phyloP scores from a whole-genome alignment of 352 stramenopile species.

The Saprolegnia parasitica region DNA sequence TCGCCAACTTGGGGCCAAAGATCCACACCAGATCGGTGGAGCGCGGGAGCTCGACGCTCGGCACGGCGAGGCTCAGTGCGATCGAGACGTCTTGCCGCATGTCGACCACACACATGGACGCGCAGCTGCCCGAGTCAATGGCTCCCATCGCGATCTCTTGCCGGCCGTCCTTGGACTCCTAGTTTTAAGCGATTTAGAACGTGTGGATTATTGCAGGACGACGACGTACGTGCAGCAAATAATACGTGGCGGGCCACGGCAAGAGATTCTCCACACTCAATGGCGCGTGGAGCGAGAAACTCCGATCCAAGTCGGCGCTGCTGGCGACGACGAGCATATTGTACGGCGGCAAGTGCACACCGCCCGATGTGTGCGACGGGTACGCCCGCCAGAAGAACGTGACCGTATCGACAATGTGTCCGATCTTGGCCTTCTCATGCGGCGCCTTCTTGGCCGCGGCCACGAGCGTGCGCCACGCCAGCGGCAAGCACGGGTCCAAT shows the following conservation, averaged over 20 bases:
- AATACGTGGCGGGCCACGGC: constrained; percentile 57
- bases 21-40: not conserved
- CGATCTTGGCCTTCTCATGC: not conserved
- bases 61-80: constrained; percentile 65
- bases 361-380: not conserved
- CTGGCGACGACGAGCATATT: constrained; percentile 11
- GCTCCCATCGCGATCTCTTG: constrained; percentile 49
- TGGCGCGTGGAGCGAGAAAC: constrained; percentile 47
- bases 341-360: constrained; percentile 9
- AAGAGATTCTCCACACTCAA: constrained; percentile 74
- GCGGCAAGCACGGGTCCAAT: not conserved
- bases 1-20: constrained; percentile 6
- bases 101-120: constrained; percentile 62
- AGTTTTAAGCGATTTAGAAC: constrained; percentile 26
- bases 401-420: not conserved
- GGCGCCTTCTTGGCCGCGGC: not conserved
- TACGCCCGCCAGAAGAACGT: constrained; percentile 17
- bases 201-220: not conserved
- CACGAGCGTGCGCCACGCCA: constrained; percentile 3
- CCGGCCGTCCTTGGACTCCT: constrained; percentile 66
- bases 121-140: constrained; percentile 51
- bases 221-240: constrained; percentile 1
- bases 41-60: constrained; percentile 40
- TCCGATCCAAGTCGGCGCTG: not conserved
- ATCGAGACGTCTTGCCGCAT: constrained; percentile 56